phyloP scores from a whole-genome alignment of 1,139 yeast genomes.

The Suhomyces coccinellae region DNA sequence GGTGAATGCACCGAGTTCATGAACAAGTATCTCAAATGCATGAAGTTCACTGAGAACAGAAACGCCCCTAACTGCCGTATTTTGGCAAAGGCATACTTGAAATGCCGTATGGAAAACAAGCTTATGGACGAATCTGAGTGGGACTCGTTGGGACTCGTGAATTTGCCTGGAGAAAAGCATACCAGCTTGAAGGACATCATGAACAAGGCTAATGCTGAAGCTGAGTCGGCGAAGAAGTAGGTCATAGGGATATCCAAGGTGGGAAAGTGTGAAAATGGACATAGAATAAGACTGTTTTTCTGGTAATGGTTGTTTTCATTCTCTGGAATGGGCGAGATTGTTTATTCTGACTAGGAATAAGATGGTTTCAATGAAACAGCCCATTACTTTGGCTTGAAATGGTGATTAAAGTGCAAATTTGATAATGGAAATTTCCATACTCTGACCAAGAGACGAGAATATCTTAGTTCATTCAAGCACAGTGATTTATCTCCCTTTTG shows the following conservation, averaged over 20 bases:
- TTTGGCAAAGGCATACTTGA: slow-evolving; percentile 76
- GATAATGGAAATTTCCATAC: too few species aligned
- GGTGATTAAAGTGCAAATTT: too few species aligned
- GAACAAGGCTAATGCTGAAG: neutral
- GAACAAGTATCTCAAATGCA: slow-evolving; percentile 74
- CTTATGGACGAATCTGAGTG: slow-evolving; percentile 82
- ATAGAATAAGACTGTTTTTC: too few species aligned
- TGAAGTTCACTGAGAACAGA: slow-evolving; percentile 73
- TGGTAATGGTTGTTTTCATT: too few species aligned
- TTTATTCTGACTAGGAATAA: too few species aligned
- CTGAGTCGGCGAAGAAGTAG: neutral
- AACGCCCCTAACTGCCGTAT: slow-evolving; percentile 89
- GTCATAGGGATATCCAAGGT: neutral
- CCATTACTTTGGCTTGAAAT: too few species aligned
- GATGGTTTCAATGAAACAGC: too few species aligned
- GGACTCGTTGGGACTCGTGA: slow-evolving; percentile 72
- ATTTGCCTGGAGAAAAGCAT: slow-evolving; percentile 59
- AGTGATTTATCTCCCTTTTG: too few species aligned
- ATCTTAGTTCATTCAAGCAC: too few species aligned
- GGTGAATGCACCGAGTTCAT: slow-evolving; percentile 80
- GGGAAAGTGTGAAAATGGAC: too few species aligned
- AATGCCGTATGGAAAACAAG: slow-evolving; percentile 88
- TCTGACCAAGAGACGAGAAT: too few species aligned
- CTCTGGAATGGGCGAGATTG: too few species aligned
- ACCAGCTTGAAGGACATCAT: slow-evolving; percentile 11